Base-by-base conservation (phyloP, 306 rosid genomes). In the Gleditsia sinensis region DNA sequence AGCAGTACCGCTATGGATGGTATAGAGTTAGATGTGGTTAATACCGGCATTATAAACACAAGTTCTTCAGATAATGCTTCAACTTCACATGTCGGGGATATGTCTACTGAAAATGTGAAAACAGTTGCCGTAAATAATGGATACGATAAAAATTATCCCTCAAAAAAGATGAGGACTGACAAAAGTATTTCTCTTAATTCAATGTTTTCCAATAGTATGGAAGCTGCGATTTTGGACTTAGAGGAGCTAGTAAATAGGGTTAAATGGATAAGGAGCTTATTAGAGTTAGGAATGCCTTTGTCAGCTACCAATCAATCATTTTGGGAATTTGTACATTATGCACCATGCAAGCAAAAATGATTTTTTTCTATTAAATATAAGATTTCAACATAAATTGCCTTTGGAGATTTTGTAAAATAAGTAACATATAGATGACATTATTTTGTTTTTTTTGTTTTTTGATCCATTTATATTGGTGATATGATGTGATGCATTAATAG, bases 161-260 rank as follows among this genome's bases (percentile, higher is more conserved):
- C 68, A 30, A 84, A 86, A 85, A 82, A 72, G 81, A 76, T 55
- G 83, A 81, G 77, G 70, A 75, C 49, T 9, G 69, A 80, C 59
- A 74, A 21, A 58, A 49, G 64, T 62, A 64, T 84, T 7, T 56
- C 77, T 76, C 70, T 82, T 34, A 86, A 88, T 80, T 78, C 89
- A 50, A 76, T 23, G 82, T 72, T 61, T 51, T 78, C 86, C 48
- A 86, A 82, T 72, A 70, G 88, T 2, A 45, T 81, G 58, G 98
- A 88, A 59, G 88, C 81, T 58, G 82, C 92, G 54, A 34, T 94
- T 59, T 42, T 88, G 83, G 94, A 94, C 60, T 76, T 94, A 86
- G 98, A 91, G 86, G 96, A 89, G 56, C 93, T 94, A 78, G 74
- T 89, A 42, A 82, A 74, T 78, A 76, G 79, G 67, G 59, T 91